phyloP scores from a whole-genome alignment of 441 rosid genomes.

The Omphalea diandra region DNA sequence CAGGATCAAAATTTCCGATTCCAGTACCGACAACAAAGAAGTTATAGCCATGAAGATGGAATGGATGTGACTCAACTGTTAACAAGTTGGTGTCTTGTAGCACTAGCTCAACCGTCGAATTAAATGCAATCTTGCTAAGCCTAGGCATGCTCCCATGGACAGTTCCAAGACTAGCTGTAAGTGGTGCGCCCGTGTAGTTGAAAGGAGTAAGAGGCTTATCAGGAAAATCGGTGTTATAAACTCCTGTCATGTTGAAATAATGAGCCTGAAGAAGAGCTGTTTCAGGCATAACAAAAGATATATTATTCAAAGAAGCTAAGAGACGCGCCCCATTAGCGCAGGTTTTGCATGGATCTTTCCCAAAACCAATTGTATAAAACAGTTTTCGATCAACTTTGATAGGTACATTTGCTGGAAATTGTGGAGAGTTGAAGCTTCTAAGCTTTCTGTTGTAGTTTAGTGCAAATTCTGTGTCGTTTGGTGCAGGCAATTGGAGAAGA shows the following conservation, averaged over 20 bases:
- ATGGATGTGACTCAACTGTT: conserved; percentile 44
- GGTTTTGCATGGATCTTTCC: conserved; percentile 53
- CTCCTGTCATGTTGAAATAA: conserved; percentile 46
- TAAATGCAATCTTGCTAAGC: conserved; percentile 49
- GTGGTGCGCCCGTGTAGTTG: conserved; percentile 69
- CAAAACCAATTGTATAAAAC: conserved; percentile 63
- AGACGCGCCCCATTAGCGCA: conserved; percentile 65
- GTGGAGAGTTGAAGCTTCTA: conserved; percentile 43
- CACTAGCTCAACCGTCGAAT: conserved; percentile 42
- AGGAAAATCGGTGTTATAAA: conserved; percentile 69
- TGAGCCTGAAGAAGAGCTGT: conserved; percentile 67
- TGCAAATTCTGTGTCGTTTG: conserved; percentile 47
- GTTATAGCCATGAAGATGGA: too few species aligned
- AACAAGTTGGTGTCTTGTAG: conserved; percentile 39
- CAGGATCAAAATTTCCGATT: conserved; percentile 26
- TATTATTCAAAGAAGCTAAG: conserved; percentile 65
- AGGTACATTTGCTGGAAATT: conserved; percentile 49
- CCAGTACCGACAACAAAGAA: conserved; percentile 29
- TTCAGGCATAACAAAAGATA: conserved; percentile 55
- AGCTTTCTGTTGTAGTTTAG: conserved; percentile 41
- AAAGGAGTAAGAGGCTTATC: conserved; percentile 58
- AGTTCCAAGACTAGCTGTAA: conserved; percentile 55
- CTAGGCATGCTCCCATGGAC: conserved; percentile 51
- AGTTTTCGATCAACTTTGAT: conserved; percentile 50
- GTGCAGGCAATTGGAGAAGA: conserved; percentile 28